These are phyloP conservation scores for Suillus spraguei DNA, from an alignment of 768 basidiomycete species.

Conservation along the genomic window DNA sequence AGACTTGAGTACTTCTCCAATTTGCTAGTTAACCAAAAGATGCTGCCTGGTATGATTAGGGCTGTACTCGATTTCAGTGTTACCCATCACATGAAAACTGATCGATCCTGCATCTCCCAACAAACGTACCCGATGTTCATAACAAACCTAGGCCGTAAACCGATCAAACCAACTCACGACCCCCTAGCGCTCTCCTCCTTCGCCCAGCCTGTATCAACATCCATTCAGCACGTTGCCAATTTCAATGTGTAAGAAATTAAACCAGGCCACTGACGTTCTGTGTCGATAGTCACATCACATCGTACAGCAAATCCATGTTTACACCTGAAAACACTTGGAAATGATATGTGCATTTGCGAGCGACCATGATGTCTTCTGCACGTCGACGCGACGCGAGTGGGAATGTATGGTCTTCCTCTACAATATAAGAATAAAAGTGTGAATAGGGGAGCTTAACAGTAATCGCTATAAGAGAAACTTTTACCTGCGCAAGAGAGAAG, in stretches of 20 bases:
- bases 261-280: slow-evolving; percentile 20
- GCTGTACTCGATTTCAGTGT: not conserved
- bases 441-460: not conserved
- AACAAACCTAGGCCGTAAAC: slow-evolving; percentile 27
- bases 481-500: slow-evolving; percentile 27
- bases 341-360: slow-evolving; percentile 49
- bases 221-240: not conserved
- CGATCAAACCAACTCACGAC: slow-evolving; percentile 51
- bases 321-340: slow-evolving; percentile 57
- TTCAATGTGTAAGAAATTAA: too few relatives aligned
- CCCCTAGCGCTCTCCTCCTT: slow-evolving; percentile 56
- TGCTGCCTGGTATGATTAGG: not conserved
- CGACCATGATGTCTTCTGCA: slow-evolving; percentile 57
- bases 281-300: slow-evolving; percentile 18
- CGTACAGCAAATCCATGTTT: slow-evolving; percentile 26
- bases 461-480: slow-evolving; percentile 1
- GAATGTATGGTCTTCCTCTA: slow-evolving; percentile 56
- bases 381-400: slow-evolving; percentile 48
- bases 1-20: not conserved
- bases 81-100: not conserved
- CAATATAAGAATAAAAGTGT: slow-evolving; percentile 15
- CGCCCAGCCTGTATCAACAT: slow-evolving; percentile 47
- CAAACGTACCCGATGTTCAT: not conserved
- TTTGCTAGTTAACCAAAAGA: not conserved
- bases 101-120: not conserved